A percentile compares a stretch with the other conserved stretches of the same genome.
Evolutionary conservation across 768 basidiomycete genomes (phyloP).

Genomic region (Termitomyces sp.): DNA sequence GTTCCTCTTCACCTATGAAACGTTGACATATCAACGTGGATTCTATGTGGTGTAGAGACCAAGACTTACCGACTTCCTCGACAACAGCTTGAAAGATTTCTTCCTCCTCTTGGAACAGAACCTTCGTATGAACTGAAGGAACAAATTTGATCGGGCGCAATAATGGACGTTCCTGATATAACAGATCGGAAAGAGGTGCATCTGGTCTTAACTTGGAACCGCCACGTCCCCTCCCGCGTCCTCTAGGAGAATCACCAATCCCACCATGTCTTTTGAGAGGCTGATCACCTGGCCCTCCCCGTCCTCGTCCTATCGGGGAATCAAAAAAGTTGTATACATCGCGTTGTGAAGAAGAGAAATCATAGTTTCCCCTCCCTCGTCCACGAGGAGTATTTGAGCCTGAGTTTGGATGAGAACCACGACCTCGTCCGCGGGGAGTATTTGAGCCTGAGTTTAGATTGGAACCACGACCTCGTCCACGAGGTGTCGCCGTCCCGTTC

Average conservation of each 20-base stretch:
- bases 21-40: neutral
- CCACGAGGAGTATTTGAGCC: conserved; percentile 20
- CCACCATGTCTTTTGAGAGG: conserved; percentile 16
- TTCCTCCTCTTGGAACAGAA: conserved; percentile 54
- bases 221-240: conserved; percentile 22
- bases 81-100: conserved; percentile 55
- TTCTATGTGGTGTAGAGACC: neutral
- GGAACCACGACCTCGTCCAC: conserved; percentile 13
- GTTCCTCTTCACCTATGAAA: conserved; percentile 40
- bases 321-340: neutral
- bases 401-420: conserved; percentile 9
- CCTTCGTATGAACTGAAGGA: conserved; percentile 47
- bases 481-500: conserved; percentile 17
- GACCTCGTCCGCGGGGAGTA: conserved; percentile 16
- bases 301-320: conserved; percentile 11
- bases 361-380: conserved; percentile 10
- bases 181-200: conserved; percentile 51
- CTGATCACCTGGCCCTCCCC: conserved; percentile 1
- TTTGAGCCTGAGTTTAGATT: conserved; percentile 8
- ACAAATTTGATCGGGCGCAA: conserved; percentile 72
- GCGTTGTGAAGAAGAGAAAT: neutral
- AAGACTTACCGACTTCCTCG: conserved; percentile 47
- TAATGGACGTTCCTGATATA: conserved; percentile 56
- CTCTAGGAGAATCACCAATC: conserved; percentile 16
- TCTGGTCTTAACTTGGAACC: conserved; percentile 32